These are phyloP conservation scores for Sporothrix schenckii DNA, from an alignment of 2,329 filamentous ascomycete species.

Conservation along the genomic window DNA sequence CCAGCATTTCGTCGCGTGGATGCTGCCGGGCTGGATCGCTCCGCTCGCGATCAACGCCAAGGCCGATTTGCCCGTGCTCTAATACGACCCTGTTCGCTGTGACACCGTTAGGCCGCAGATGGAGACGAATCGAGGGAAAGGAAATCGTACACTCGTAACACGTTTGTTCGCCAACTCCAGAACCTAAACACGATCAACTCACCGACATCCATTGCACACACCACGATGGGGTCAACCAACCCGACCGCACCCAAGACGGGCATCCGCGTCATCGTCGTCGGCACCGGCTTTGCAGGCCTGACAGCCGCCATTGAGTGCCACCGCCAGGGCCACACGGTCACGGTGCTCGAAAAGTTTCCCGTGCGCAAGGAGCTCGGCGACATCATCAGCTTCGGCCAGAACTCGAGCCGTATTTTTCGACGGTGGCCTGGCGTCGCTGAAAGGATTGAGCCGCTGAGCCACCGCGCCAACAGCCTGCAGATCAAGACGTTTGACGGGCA, in stretches of 20 bases:
- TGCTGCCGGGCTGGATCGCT: conserved; percentile 22
- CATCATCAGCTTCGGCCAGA: conserved; percentile 65
- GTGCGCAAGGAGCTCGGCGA: conserved; percentile 62
- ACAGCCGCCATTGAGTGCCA: conserved; percentile 64
- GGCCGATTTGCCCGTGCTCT: neutral
- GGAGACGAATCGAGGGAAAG: neutral
- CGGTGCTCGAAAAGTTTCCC: conserved; percentile 55
- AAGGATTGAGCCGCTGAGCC: conserved; percentile 54
- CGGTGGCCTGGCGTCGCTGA: conserved; percentile 51
- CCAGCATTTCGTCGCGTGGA: conserved; percentile 13
- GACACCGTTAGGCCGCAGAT: neutral
- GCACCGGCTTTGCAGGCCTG: conserved; percentile 62
- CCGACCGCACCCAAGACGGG: conserved; percentile 39
- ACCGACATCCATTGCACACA: too few relatives aligned
- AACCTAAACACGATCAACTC: neutral
- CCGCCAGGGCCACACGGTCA: conserved; percentile 60
- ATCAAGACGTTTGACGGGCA: conserved; percentile 34
- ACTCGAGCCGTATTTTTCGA: conserved; percentile 60
- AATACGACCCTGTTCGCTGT: conserved; percentile 1
- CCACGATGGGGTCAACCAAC: neutral
- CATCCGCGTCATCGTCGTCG: conserved; percentile 57
- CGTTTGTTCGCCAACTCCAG: neutral
- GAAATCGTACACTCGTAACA: neutral
- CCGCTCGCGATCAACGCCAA: neutral
- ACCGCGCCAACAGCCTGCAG: conserved; percentile 44